A percentile compares a stretch with the other conserved stretches of the same genome.
Evolutionary conservation across 2,329 filamentous ascomycete genomes (phyloP).

Genomic region (Ophiostoma himal-ulmi): DNA sequence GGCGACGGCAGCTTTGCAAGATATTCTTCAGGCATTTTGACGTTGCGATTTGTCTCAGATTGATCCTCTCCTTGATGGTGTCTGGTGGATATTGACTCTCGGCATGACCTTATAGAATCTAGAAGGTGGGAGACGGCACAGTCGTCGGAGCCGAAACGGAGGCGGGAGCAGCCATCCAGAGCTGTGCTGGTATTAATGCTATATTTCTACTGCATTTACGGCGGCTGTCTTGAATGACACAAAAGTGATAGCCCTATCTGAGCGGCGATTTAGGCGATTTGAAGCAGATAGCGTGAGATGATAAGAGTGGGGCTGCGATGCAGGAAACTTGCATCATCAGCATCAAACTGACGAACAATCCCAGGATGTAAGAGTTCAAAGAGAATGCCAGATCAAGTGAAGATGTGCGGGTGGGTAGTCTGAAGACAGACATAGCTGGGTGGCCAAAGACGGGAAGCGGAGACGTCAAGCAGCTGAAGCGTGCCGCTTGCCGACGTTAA

Average conservation of each 20-base stretch:
- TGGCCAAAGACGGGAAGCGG: not conserved
- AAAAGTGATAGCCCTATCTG: not conserved
- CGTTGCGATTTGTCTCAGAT: not conserved
- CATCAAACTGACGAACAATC: not conserved
- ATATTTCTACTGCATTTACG: not conserved
- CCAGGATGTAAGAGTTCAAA: not conserved
- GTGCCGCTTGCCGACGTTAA: not conserved
- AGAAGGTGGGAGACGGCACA: not conserved
- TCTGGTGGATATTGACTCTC: not conserved
- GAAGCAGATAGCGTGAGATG: not conserved
- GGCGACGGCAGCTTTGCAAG: conserved; percentile 28
- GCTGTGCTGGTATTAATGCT: not conserved
- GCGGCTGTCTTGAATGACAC: not conserved
- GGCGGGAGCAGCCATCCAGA: not conserved
- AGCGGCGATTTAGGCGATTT: not conserved
- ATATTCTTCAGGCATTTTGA: conserved; percentile 18
- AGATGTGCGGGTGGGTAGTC: not conserved
- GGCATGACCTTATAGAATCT: not conserved
- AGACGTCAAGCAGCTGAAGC: not conserved
- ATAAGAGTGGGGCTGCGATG: not conserved
- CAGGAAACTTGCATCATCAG: not conserved
- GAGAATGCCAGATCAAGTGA: not conserved
- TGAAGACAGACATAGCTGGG: not conserved
- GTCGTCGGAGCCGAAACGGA: not conserved
- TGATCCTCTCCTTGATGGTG: not conserved